These are phyloP conservation scores for Curvularia eragrostidis DNA, from an alignment of 2,329 filamentous ascomycete species.

Conservation along the genomic window DNA sequence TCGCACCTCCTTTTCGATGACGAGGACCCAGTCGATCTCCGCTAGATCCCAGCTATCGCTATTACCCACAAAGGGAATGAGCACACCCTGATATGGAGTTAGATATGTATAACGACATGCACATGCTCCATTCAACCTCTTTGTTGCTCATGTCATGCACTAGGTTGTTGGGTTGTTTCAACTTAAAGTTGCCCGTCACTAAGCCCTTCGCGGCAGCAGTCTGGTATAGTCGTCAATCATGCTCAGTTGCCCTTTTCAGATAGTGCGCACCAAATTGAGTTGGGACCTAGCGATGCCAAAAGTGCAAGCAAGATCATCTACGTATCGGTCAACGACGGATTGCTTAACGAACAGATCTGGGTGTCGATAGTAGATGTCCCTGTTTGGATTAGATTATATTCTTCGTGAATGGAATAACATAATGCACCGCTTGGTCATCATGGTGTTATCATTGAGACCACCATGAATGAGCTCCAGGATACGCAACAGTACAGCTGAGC, in stretches of 20 bases:
- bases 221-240: conserved; percentile 50
- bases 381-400: conserved; percentile 48
- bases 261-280: conserved; percentile 71
- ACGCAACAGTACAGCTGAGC: conserved; percentile 60
- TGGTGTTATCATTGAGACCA: conserved; percentile 55
- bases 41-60: conserved; percentile 60
- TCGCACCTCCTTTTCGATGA: conserved; percentile 79
- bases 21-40: conserved; percentile 67
- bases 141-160: conserved; percentile 51
- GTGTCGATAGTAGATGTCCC: conserved; percentile 82
- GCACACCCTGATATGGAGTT: conserved; percentile 60
- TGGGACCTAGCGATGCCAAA: conserved; percentile 68
- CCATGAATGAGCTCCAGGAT: conserved; percentile 63
- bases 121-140: conserved; percentile 43
- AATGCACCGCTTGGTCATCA: conserved; percentile 63
- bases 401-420: not conserved
- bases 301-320: conserved; percentile 77
- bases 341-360: conserved; percentile 75
- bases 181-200: conserved; percentile 64
- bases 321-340: conserved; percentile 70
- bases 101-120: not conserved
- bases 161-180: conserved; percentile 57
- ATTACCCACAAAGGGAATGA: conserved; percentile 64
- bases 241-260: conserved; percentile 33
- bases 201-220: conserved; percentile 77